Evolutionary conservation across 2,329 filamentous ascomycete genomes (phyloP).

Genomic region (Decorospora gaudefroyi): DNA sequence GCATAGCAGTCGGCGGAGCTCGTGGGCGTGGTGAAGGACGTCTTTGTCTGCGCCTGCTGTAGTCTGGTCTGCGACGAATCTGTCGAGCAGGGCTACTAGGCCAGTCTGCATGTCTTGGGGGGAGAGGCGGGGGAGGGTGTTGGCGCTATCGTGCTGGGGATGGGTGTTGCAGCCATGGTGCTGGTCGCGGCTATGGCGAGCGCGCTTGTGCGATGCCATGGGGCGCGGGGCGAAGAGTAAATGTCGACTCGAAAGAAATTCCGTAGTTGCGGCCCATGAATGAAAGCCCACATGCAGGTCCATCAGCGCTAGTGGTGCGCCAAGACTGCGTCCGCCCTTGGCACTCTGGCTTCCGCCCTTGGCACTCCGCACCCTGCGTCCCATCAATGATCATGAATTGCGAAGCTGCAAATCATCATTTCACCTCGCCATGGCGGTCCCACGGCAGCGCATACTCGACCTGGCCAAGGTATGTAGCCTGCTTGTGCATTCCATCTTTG

Average conservation of each 20-base stretch:
- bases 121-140: constrained; percentile 22
- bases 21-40: constrained; percentile 36
- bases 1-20: constrained; percentile 35
- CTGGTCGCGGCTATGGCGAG: constrained; percentile 23
- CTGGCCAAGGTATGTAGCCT: constrained; percentile 71
- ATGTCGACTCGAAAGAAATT: too few relatives aligned
- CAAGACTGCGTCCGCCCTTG: constrained; percentile 18
- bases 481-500: not conserved
- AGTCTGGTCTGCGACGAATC: constrained; percentile 37
- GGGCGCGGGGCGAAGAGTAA: too few relatives aligned
- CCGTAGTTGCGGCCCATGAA: constrained; percentile 1
- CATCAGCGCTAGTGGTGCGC: constrained; percentile 14
- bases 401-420: constrained; percentile 10
- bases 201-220: constrained; percentile 33
- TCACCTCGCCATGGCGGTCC: constrained; percentile 54
- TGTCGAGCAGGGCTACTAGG: constrained; percentile 37
- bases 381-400: too few relatives aligned
- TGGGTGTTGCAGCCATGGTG: too few relatives aligned
- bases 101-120: constrained; percentile 35
- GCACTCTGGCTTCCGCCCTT: too few relatives aligned
- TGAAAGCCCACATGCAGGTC: too few relatives aligned
- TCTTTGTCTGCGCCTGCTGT: constrained; percentile 31
- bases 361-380: too few relatives aligned
- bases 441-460: constrained; percentile 62
- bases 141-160: constrained; percentile 8